Evolutionary conservation across 148 eudicot species (phyloP), one percentile per base, ranked within the genome.

Genomic region (Silene conica): DNA sequence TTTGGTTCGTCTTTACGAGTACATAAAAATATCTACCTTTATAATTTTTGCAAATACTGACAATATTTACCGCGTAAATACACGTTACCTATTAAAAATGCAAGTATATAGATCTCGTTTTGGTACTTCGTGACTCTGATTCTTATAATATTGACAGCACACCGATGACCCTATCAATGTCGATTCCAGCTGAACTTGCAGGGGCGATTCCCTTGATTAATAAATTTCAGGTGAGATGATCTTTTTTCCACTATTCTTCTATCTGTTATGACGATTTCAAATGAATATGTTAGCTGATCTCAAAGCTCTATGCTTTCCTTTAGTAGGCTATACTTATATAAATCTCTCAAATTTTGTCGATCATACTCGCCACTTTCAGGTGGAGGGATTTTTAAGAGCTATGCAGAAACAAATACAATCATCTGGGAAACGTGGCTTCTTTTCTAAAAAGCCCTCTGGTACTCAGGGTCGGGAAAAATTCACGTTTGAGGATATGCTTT

Each of bases 321-420:
- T 66, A n/a, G 50, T 50, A 63, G 31, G 26, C 52, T 63, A 38
- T 25, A 50, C 20, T 72, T 67, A 15, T 15, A 19, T 61, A 56
- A 74, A 13, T 41, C 59, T 19, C 61, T 26, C 22, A 56, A 67
- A 12, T 12, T 62, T 38, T 65, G 50, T 68, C 73, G 68, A n/a
- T 62, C 48, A 31, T 67, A 70, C 26, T 69, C 58, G 19, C 48
- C 31, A 55, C 10, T 65, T 78, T 80, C 72, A 96, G 99, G 99
- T 90, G 67, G 99, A 96, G 80, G 99, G 94, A 7, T 96, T 96
- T 77, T 75, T 92, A 71, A 87, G 84, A 87, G 96, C 94, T 76
- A 92, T 96, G 99, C 97, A 92, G 78, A 96, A 96, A 85, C 99
- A 92, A 79, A 89, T 89, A 34, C 89, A 89, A 22, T 95, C 99